Evolutionary conservation across 2,329 filamentous ascomycete species (phyloP), one percentile per base, ranked within the genome.

Genomic region (Cadophora sp.): DNA sequence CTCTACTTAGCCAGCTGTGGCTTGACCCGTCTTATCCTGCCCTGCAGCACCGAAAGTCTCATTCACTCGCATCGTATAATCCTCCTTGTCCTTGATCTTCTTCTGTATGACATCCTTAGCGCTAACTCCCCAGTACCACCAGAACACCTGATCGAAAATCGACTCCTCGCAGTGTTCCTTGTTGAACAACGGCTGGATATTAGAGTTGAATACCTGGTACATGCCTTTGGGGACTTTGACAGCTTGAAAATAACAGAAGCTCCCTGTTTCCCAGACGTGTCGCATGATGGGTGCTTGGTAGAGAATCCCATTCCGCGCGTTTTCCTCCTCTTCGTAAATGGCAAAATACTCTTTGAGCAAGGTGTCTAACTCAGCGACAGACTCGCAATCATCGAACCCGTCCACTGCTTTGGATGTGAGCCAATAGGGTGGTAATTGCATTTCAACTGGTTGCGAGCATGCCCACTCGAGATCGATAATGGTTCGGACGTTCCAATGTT

Each of bases 391-490:
- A 0, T 33, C 27, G 39, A 70, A 58, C 8, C 45, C 48, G 45
- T 70, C 63, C 16, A 64, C 63, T 18, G 45, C 18, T 33, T 60
- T 22, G 11, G 39, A 41, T 36, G 75, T 75, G 8, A 79, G 70
- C 77, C 76, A 79, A 68, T 75, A 76, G 5, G 74, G 75, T 27
- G 71, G 68, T 0, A 27, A 27, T n/a, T 74, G 69, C 65, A 62
- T 71, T 64, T 76, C 76, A 4, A 70, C 59, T 1, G 76, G 76
- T 27, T 67, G 71, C 27, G 77, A 68, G 58, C 73, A 79, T n/a
- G 76, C 68, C 75, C 75, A 79, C 66, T 79, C 77, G 1, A 79
- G 71, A 64, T 79, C 76, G 36, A 79, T 74, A 2, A 79, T 36
- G 16, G 67, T 64, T 8, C 68, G 74, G 33, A 79, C 64, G 53